Evolutionary conservation across 352 stramenopile species (phyloP), one percentile per base, ranked within the genome.

Genomic region (Pythium monospermum): DNA sequence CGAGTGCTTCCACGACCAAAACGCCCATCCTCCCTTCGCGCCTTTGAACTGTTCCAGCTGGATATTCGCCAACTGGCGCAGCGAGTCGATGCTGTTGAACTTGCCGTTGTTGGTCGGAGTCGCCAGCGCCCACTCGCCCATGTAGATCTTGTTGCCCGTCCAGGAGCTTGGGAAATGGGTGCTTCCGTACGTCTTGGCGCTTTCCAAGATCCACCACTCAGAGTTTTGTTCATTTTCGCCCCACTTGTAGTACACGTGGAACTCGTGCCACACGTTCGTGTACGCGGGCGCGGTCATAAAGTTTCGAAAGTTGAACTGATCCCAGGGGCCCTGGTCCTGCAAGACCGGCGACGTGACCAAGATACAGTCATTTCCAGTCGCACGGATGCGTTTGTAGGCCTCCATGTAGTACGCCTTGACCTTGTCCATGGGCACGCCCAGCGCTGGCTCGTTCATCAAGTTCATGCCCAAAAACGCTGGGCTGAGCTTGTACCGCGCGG

Each of bases 101-200:
- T 39, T 37, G 30, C 32, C 56, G 1, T 21, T 23, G 23, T n/a
- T n/a, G n/a, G n/a, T n/a, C n/a, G n/a, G 53, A 16, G 63, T 57
- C 19, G 46, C 65, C 47, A 85, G 63, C 38, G 60, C 76, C 71
- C 76, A 85, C 51, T 87, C 71, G 12, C 73, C 76, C 33, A 85
- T 38, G 53, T 76, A 74, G 7, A 66, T 31, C 57, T 41, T 54
- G 28, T 69, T 68, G 38, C 64, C 64, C 16, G 46, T 42, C 64
- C 64, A 69, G 10, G n/a, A n/a, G n/a, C 26, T 25, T 10, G 28
- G 22, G 8, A 73, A 57, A 27, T 55, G 45, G 40, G 21, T 48
- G 4, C 28, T 43, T 12, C 22, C 23, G 39, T 63, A 66, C 30
- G 25, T 31, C 22, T 33, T 18, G 18, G 52, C 59, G 15, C 28